Evolutionary conservation across 2,329 filamentous ascomycete genomes (phyloP).

Genomic region (Neofusicoccum sp.): DNA sequence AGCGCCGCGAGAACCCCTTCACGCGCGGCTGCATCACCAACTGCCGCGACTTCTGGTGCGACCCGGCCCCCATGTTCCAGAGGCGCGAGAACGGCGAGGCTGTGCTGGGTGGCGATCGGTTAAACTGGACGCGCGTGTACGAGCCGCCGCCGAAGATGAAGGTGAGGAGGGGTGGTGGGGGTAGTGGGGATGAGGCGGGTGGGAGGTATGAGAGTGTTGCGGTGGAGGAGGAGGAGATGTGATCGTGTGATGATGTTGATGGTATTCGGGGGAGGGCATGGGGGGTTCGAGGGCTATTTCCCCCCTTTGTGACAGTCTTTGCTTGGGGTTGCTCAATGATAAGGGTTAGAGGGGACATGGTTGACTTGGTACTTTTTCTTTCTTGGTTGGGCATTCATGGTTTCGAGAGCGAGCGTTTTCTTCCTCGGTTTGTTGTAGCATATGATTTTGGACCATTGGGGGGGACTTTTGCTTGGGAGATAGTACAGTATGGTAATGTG

Average conservation of each 20-base stretch:
- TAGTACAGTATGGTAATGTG: too few species aligned
- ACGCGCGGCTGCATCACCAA: conserved; percentile 80
- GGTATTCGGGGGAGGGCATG: too few species aligned
- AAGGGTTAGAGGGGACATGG: too few species aligned
- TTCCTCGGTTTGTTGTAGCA: too few species aligned
- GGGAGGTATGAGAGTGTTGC: conserved; percentile 19
- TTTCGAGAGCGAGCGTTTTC: too few species aligned
- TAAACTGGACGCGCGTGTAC: conserved; percentile 90
- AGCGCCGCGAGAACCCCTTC: conserved; percentile 72
- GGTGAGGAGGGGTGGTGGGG: conserved; percentile 41
- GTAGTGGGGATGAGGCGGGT: not conserved
- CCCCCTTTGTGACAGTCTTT: too few species aligned
- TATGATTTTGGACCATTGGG: too few species aligned
- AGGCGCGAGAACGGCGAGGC: conserved; percentile 71
- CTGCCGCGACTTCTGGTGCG: conserved; percentile 95
- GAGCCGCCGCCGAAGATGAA: conserved; percentile 73
- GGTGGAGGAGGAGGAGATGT: conserved; percentile 7
- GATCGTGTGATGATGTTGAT: not conserved
- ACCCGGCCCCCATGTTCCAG: conserved; percentile 78
- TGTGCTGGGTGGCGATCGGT: conserved; percentile 70
- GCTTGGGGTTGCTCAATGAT: too few species aligned
- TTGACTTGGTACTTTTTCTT: too few species aligned
- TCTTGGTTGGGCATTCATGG: too few species aligned
- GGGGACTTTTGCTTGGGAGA: too few species aligned
- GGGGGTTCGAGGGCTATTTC: not conserved